These are phyloP conservation scores for Ulmus americana DNA, from an alignment of 331 rosid genomes.

Conservation along the genomic window DNA sequence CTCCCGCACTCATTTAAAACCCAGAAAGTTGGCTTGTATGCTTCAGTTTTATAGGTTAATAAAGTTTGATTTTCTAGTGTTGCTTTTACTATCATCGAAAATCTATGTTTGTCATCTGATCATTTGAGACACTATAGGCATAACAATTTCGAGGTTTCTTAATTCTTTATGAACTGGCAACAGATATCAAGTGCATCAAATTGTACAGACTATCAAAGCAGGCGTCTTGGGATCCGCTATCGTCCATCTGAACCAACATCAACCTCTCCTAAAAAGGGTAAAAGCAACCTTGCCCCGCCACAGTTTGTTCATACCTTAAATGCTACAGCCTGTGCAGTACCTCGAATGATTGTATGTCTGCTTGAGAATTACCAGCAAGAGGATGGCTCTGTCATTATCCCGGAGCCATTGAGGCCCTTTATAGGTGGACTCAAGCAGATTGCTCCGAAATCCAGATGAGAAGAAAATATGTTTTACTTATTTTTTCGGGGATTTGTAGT, in stretches of 20 bases:
- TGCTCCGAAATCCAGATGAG: slow-evolving; percentile 39
- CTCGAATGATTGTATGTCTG: slow-evolving; percentile 74
- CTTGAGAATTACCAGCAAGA: slow-evolving; percentile 94
- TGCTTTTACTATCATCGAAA: neutral
- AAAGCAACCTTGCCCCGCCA: slow-evolving; percentile 59
- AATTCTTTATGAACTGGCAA: slow-evolving; percentile 6
- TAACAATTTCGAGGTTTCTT: neutral
- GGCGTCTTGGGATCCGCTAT: slow-evolving; percentile 75
- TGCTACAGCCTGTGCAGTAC: slow-evolving; percentile 94
- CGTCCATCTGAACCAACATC: slow-evolving; percentile 56
- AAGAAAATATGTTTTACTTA: neutral
- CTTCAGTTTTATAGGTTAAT: neutral
- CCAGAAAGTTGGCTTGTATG: slow-evolving; percentile 8
- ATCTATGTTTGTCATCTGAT: neutral
- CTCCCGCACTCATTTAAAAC: neutral
- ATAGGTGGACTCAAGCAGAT: slow-evolving; percentile 67
- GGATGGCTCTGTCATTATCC: slow-evolving; percentile 74
- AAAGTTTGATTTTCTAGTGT: neutral
- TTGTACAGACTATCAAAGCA: slow-evolving; percentile 93
- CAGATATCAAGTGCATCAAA: slow-evolving; percentile 95
- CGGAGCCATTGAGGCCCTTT: slow-evolving; percentile 82
- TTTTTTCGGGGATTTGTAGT: neutral
- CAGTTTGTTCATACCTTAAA: slow-evolving; percentile 81
- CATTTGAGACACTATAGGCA: neutral
- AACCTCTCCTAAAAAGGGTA: slow-evolving; percentile 39